A percentile compares a stretch with the other conserved stretches of the same genome.
phyloP scores from a whole-genome alignment of 306 rosid genomes.

The Quercus bicolor region DNA sequence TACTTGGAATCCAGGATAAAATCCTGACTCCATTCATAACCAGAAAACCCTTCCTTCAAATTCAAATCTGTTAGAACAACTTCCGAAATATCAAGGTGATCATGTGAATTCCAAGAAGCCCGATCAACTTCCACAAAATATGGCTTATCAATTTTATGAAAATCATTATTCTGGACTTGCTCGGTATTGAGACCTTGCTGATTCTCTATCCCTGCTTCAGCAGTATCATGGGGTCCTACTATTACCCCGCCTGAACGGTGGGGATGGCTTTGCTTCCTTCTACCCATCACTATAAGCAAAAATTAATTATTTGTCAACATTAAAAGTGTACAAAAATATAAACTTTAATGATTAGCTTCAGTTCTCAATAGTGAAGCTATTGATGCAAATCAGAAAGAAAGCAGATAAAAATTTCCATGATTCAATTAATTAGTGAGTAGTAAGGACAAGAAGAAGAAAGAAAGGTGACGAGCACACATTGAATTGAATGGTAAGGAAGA shows the following conservation, averaged over 20 bases:
- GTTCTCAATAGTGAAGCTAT: not conserved
- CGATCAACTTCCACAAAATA: conserved; percentile 74
- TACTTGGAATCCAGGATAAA: conserved; percentile 42
- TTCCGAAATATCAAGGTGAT: conserved; percentile 83
- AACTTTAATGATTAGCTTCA: not conserved
- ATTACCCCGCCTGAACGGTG: conserved; percentile 56
- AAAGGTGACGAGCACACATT: not conserved
- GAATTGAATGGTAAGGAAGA: not conserved
- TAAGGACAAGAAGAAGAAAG: not conserved
- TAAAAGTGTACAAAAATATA: not conserved
- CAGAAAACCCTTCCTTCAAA: conserved; percentile 49
- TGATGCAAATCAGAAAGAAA: not conserved
- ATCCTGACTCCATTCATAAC: conserved; percentile 39
- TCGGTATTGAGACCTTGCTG: conserved; percentile 28
- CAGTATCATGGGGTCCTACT: conserved; percentile 29
- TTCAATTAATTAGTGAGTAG: not conserved
- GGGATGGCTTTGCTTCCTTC: conserved; percentile 71
- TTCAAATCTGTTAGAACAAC: conserved; percentile 56
- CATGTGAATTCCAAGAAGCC: conserved; percentile 48
- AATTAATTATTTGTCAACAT: not conserved
- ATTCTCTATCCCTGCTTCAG: conserved; percentile 41
- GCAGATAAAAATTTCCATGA: not conserved
- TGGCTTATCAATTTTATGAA: conserved; percentile 34
- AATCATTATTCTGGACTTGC: conserved; percentile 32
- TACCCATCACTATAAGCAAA: conserved; percentile 57